Base-by-base conservation (phyloP, 2,329 filamentous ascomycete genomes). In the Fusarium agapanthi region DNA sequence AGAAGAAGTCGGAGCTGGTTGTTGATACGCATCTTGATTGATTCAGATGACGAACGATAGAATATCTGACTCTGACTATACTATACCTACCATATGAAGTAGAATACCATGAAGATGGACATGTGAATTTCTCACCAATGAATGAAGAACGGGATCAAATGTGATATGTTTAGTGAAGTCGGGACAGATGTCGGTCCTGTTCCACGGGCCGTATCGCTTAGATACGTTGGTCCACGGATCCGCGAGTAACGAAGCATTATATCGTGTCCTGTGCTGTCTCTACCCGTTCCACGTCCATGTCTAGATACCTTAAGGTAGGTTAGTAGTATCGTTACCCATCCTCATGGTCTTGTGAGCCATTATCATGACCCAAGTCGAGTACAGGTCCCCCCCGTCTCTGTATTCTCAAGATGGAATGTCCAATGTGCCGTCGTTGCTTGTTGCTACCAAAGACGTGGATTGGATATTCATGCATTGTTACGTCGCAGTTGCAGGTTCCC, bases 31-130 rank as follows among this genome's bases (percentile, higher is more conserved):
- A 68, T 58, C 30, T 71, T 63, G 56, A 45, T 54, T 60, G 43
- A 48, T 32, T 65, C 59, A 54, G 61, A 58, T 66, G 66, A 67
- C 66, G 69, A 58, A 53, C 60, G 54, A 71, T 76, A 73, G 64
- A 76, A 45, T 66, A 74, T 68, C 61, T 73, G 61, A 55, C 64
- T 50, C 50, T 32, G 47, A 34, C 47, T 20, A 34, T 24, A 34
- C 30, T 18, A 16, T 47, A 47, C 59, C 20, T 51, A 51, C 61
- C 50, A 54, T 54, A 35, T 63, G 48, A 50, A 67, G 62, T 71
- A 69, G 58, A 67, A 68, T 55, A 71, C 48, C 41, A 61, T 32
- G 41, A 65, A 68, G 41, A 70, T 35, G 57, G 54, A 71, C 67
- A 73, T 66, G 44, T 69, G 20, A 32, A 41, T 54, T 55, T 58